Evolutionary conservation across 305 asterid species (phyloP), one percentile per base, ranked within the genome.

Genomic region (Caryopteris hybrid): DNA sequence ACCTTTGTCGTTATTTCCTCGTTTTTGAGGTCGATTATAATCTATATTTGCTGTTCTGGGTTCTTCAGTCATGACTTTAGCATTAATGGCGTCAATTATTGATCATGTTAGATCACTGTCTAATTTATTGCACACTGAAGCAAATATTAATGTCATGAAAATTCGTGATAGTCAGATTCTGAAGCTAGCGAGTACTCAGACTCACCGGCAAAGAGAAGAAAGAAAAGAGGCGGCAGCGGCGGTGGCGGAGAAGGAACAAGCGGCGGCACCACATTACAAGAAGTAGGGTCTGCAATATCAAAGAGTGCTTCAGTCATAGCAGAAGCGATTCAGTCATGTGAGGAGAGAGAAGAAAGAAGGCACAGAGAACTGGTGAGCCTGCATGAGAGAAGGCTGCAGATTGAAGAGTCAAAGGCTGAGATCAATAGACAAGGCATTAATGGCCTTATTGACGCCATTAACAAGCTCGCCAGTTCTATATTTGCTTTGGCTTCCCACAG

Each of bases 331-430:
- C 84, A 84, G 70, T 77, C 94, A 14, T 16, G 90, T 46, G 97
- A 85, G 59, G 94, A 88, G 73, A 85, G 89, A 68, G 90, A 83
- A 55, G 96, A 88, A 68, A 84, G 77, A 59, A 81, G 96, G 71
- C 98, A 92, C 74, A 75, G 76, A 51, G 86, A 92, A 58, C 27
- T 88, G 58, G 3, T 88, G 84, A 72, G 69, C 6, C 42, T 92
- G 84, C 95, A 92, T 38, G 80, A 90, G 70, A 90, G 88, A 60
- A 81, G 96, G 42, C 84, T 92, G 53, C 75, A 78, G 56, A 88
- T 88, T 55, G 97, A 92, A 68, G 96, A 90, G 62, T 79, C 93
- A 34, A 90, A 86, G 65, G 95, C 91, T 48, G 90, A 90, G 83
- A 81, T 83, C 14, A 85, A 77, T 55, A 80, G 88, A 60, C 90